phyloP scores from a whole-genome alignment of 768 basidiomycete species.

The Lepiota subincarnata region DNA sequence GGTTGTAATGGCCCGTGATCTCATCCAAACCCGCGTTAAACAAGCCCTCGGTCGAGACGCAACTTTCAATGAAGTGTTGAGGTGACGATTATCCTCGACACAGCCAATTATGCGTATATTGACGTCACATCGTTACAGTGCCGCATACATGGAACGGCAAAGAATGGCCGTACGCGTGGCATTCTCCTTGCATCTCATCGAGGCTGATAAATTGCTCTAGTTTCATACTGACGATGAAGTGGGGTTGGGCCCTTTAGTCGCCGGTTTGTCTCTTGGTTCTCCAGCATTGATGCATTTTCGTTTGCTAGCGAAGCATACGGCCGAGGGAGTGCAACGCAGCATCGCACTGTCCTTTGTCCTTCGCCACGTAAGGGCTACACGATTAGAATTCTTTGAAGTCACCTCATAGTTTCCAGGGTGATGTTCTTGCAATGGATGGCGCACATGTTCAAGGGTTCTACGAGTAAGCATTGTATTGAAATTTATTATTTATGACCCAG shows the following conservation, averaged over 20 bases:
- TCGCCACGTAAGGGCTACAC: constrained; percentile 51
- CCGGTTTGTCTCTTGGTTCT: constrained; percentile 74
- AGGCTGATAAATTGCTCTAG: constrained; percentile 27
- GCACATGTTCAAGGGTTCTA: constrained; percentile 62
- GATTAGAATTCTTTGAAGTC: constrained; percentile 5
- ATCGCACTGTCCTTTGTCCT: constrained; percentile 54
- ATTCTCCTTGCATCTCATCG: background rate
- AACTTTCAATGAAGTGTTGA: constrained; percentile 74
- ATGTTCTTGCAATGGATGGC: constrained; percentile 77
- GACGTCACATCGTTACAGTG: constrained; percentile 30
- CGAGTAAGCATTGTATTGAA: constrained; percentile 44
- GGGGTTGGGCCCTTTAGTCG: constrained; percentile 69
- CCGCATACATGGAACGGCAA: constrained; percentile 83
- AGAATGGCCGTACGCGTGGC: constrained; percentile 65
- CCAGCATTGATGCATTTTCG: constrained; percentile 81
- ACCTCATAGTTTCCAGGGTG: constrained; percentile 45
- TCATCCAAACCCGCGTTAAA: constrained; percentile 54
- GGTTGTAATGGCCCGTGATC: constrained; percentile 49
- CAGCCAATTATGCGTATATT: background rate
- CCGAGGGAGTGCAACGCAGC: constrained; percentile 25
- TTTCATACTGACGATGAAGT: constrained; percentile 79
- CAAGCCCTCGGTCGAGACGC: constrained; percentile 36
- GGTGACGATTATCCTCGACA: constrained; percentile 23
- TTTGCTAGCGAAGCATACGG: constrained; percentile 34
- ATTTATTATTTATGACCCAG: background rate